Evolutionary conservation across 768 basidiomycete genomes (phyloP), one percentile per base, ranked within the genome.

Genomic region (Leccinellum luteum): DNA sequence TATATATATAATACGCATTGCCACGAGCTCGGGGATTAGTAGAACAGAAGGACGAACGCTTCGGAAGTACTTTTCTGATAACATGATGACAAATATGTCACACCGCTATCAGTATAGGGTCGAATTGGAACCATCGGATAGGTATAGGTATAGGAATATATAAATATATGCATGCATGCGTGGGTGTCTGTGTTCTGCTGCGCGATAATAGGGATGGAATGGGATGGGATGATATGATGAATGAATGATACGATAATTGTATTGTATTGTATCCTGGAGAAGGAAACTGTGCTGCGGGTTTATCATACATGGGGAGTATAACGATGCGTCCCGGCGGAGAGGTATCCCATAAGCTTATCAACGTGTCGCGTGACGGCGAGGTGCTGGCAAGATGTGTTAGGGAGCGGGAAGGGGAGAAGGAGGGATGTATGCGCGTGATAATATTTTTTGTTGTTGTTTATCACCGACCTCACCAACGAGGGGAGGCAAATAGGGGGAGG

Each of bases 261-360:
- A 43, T 43, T 43, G 19, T 43, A 43, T 43, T 43, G 41, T 43
- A 19, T 19, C 41, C 41, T 21, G 41, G 41, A 43, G 41, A 43
- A n/a, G 41, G 41, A 43, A 43, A 19, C 2, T 19, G 41, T 43
- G 19, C 41, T 43, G 41, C 41, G 19, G 41, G 41, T 43, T 43
- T 43, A 43, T 43, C 41, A 12, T 43, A 43, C 41, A 43, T 43
- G 41, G 19, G 4, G 41, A 43, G 41, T 43, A 43, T 43, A 21
- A 19, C 21, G 41, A 43, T 19, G 41, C 41, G 48, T 23, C 31
- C 48, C 48, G 38, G 56, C 49, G 55, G n/a, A n/a, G n/a, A n/a
- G 67, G 67, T 63, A 71, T 63, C 60, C 51, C 48, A 64, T 44
- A 52, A 60, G 61, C 10, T 58, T 30, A 54, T 55, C 55, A 59